These are phyloP conservation scores for Xeromyces bisporus DNA, from an alignment of 495 filamentous ascomycete species.

Conservation along the genomic window DNA sequence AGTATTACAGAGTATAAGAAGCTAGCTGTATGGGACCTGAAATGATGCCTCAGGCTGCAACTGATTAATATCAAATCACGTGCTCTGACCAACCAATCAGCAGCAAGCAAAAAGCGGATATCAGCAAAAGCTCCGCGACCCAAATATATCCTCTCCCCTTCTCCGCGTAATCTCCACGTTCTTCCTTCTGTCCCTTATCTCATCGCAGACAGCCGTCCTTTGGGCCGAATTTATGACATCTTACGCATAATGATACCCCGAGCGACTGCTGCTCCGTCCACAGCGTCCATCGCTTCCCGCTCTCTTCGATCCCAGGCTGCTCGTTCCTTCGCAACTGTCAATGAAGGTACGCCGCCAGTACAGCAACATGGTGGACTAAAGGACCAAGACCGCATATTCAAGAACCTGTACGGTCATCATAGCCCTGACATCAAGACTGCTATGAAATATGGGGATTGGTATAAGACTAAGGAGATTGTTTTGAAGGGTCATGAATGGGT, in stretches of 20 bases:
- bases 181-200: constrained; percentile 11
- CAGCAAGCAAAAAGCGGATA: constrained; percentile 24
- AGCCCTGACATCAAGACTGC: constrained; percentile 78
- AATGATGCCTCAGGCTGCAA: too few relatives aligned
- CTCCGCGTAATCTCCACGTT: constrained; percentile 4
- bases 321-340: constrained; percentile 71
- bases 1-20: too few relatives aligned
- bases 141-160: constrained; percentile 14
- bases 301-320: constrained; percentile 38
- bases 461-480: constrained; percentile 97
- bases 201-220: too few relatives aligned
- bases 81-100: constrained; percentile 21
- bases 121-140: constrained; percentile 21
- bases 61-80: constrained; percentile 14
- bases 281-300: constrained; percentile 38
- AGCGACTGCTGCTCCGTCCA: constrained; percentile 32
- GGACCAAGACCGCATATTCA: constrained; percentile 97
- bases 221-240: constrained; percentile 15
- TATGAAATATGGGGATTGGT: constrained; percentile 98
- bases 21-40: too few relatives aligned
- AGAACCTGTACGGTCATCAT: constrained; percentile 90
- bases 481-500: constrained; percentile 95
- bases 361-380: constrained; percentile 65
- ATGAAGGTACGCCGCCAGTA: constrained; percentile 59
- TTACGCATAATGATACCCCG: constrained; percentile 33